A percentile compares a stretch with the other conserved stretches of the same genome.
Conservation (phyloP, 2,329 filamentous ascomycete genomes). For the Cladophialophora carrionii region DNA sequence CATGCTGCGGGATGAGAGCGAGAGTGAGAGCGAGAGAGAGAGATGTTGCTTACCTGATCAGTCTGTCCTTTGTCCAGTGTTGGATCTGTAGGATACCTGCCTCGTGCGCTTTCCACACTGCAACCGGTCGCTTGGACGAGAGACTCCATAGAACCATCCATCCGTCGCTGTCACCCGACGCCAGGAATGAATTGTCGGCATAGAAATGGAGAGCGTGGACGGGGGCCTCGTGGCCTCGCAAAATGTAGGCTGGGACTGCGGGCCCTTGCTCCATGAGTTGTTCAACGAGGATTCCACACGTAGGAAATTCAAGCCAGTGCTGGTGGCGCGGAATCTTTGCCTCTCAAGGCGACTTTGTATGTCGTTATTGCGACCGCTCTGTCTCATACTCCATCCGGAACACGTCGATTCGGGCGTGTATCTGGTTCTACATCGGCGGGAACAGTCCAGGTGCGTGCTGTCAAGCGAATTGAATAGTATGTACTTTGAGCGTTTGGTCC, state of each 20-base stretch:
- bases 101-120: conserved; percentile 84
- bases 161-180: conserved; percentile 87
- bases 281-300: neutral
- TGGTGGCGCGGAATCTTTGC: too few relatives aligned
- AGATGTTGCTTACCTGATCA: conserved; percentile 72
- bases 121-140: conserved; percentile 75
- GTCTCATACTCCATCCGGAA: too few relatives aligned
- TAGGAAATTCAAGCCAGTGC: too few relatives aligned
- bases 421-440: too few relatives aligned
- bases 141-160: conserved; percentile 87
- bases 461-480: too few relatives aligned
- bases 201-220: conserved; percentile 78
- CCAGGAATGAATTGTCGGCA: conserved; percentile 71
- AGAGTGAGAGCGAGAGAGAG: neutral
- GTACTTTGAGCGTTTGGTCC: too few relatives aligned
- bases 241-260: conserved; percentile 67
- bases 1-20: neutral
- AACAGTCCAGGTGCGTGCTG: too few relatives aligned
- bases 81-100: conserved; percentile 74
- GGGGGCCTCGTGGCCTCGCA: conserved; percentile 81
- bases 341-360: too few relatives aligned
- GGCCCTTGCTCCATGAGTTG: conserved; percentile 45
- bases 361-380: too few relatives aligned
- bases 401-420: too few relatives aligned
- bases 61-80: conserved; percentile 69